phyloP scores from a whole-genome alignment of 2,329 filamentous ascomycete genomes.

The Trichoderma atroviride region DNA sequence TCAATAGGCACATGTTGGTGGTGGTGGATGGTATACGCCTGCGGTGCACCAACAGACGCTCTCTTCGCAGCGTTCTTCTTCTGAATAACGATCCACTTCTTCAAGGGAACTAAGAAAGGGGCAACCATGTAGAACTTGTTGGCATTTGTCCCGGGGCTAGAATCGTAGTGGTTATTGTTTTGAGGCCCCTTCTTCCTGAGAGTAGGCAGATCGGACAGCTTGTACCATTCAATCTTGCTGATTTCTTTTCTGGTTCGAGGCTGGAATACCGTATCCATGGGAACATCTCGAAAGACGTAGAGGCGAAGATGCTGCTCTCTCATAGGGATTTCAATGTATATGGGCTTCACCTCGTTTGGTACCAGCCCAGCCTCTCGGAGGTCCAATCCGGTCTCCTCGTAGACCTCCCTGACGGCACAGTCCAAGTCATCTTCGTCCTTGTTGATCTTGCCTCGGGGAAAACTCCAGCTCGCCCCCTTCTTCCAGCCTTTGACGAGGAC shows the following conservation, averaged over 20 bases:
- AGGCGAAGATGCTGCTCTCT: constrained; percentile 89
- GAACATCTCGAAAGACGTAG: constrained; percentile 88
- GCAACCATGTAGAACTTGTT: constrained; percentile 99
- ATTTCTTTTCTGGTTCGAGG: constrained; percentile 95
- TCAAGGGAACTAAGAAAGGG: constrained; percentile 81
- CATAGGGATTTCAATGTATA: constrained; percentile 87
- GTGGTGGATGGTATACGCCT: constrained; percentile 46
- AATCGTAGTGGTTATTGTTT: constrained; percentile 48
- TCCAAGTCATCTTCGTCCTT: constrained; percentile 93
- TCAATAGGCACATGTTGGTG: constrained; percentile 51
- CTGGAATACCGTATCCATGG: constrained; percentile 84
- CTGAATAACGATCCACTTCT: constrained; percentile 88
- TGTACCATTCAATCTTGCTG: constrained; percentile 95
- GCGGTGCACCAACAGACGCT: constrained; percentile 42
- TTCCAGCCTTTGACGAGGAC: constrained; percentile 98
- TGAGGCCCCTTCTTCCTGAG: constrained; percentile 70
- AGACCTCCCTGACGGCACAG: constrained; percentile 91
- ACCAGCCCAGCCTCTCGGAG: constrained; percentile 75
- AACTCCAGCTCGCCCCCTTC: constrained; percentile 94
- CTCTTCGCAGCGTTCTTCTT: constrained; percentile 68
- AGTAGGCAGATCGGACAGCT: constrained; percentile 81
- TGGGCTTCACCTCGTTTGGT: constrained; percentile 69
- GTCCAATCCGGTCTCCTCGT: constrained; percentile 94
- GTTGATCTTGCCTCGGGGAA: constrained; percentile 96
- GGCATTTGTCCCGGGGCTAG: constrained; percentile 60